A percentile compares a stretch with the other conserved stretches of the same genome.
Conservation (phyloP, 2,329 filamentous ascomycete species). For the Hawksworthiomyces lignivorus region DNA sequence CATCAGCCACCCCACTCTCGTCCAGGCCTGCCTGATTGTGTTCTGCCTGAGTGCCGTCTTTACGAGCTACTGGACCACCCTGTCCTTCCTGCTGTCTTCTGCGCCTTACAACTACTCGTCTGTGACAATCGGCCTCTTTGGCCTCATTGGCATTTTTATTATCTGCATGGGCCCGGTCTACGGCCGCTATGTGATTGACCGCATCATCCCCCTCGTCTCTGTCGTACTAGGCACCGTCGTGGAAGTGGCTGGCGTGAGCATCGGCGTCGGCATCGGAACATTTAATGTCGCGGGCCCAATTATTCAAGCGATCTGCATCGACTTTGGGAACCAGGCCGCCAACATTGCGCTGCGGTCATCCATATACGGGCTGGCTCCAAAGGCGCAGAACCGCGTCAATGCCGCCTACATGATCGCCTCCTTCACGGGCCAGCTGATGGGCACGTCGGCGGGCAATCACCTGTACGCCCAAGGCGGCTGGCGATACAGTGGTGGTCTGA, state of each 20-base stretch:
- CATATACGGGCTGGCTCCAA: slow-evolving; percentile 65
- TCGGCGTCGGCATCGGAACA: slow-evolving; percentile 62
- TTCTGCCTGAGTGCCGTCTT: slow-evolving; percentile 50
- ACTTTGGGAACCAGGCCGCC: slow-evolving; percentile 64
- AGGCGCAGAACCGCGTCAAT: slow-evolving; percentile 67
- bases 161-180: slow-evolving; percentile 64
- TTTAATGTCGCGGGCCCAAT: slow-evolving; percentile 64
- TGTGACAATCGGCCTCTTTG: slow-evolving; percentile 67
- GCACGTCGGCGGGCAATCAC: slow-evolving; percentile 51
- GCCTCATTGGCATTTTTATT: slow-evolving; percentile 64
- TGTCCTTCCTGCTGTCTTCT: slow-evolving; percentile 70
- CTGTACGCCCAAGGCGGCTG: slow-evolving; percentile 45
- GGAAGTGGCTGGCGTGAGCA: slow-evolving; percentile 51
- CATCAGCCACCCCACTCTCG: slow-evolving; percentile 56
- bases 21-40: slow-evolving; percentile 60
- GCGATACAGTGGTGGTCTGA: slow-evolving; percentile 37
- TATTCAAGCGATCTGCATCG: slow-evolving; percentile 61
- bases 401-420: slow-evolving; percentile 73
- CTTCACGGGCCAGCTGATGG: slow-evolving; percentile 69
- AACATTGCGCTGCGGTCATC: slow-evolving; percentile 66
- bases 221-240: slow-evolving; percentile 55
- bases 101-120: slow-evolving; percentile 61
- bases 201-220: slow-evolving; percentile 59
- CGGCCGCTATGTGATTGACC: slow-evolving; percentile 62
- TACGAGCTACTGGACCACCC: slow-evolving; percentile 52